Evolutionary conservation across 208 protist species (phyloP).

Genomic region (Perkinsela sp.): DNA sequence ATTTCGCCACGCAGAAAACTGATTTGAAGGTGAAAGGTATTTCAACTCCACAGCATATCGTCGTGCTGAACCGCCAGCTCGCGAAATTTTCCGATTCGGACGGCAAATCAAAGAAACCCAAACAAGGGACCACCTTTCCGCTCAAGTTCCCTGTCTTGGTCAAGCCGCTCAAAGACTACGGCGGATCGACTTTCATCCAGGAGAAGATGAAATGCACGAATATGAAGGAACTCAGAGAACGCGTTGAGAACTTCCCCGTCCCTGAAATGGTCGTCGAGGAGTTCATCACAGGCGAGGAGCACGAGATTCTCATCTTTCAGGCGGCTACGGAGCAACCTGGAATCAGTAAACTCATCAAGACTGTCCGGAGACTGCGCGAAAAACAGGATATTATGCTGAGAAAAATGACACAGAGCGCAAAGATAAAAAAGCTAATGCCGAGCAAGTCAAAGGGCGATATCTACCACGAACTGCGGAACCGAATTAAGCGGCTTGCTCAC

Average conservation of each 20-base stretch:
- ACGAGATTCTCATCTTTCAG: not conserved
- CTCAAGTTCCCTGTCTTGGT: not conserved
- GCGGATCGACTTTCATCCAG: not conserved
- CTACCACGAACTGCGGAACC: not conserved
- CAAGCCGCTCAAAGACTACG: not conserved
- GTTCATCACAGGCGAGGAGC: not conserved
- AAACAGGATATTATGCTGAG: not conserved
- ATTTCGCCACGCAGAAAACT: not conserved
- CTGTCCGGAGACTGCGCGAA: not conserved
- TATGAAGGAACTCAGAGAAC: not conserved
- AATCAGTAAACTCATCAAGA: not conserved
- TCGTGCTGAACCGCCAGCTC: not conserved
- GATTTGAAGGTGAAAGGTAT: not conserved
- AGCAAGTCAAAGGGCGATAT: not conserved
- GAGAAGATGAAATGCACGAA: not conserved
- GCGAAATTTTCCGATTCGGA: not conserved
- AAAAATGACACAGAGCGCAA: not conserved
- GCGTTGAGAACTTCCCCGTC: not conserved
- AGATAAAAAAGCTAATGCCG: not conserved
- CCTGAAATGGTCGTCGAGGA: not conserved
- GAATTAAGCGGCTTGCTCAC: too few relatives aligned
- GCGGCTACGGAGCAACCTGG: too few relatives aligned
- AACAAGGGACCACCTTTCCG: not conserved
- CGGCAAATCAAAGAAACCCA: not conserved
- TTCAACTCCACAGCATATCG: not conserved